phyloP scores from a whole-genome alignment of 441 rosid genomes.

The Adansonia madagascariensis region DNA sequence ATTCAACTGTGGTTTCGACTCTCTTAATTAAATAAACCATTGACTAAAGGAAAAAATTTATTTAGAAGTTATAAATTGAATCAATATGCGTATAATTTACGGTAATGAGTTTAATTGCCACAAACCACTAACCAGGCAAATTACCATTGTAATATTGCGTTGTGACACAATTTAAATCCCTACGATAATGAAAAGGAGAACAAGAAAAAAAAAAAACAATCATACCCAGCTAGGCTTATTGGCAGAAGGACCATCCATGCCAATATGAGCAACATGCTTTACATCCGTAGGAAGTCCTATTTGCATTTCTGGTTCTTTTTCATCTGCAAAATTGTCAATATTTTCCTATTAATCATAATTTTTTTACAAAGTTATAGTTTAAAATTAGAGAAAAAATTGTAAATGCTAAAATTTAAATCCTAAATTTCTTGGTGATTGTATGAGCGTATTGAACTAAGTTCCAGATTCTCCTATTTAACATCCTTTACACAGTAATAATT shows the following conservation, averaged over 20 bases:
- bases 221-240: conserved; percentile 75
- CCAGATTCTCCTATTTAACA: no score
- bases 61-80: no score
- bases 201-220: neutral
- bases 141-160: no score
- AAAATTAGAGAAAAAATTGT: no score
- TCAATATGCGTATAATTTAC: no score
- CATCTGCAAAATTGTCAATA: conserved; percentile 37
- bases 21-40: neutral
- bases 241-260: conserved; percentile 67
- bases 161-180: no score
- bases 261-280: conserved; percentile 87
- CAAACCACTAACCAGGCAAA: no score
- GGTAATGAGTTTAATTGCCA: no score
- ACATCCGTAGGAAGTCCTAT: conserved; percentile 88
- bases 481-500: neutral
- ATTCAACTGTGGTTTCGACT: neutral
- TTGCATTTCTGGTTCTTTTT: conserved; percentile 69
- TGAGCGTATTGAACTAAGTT: no score
- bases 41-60: neutral
- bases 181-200: neutral
- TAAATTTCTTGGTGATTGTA: no score
- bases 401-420: no score
- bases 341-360: neutral
- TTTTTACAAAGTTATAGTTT: no score